Evolutionary conservation across 2,329 filamentous ascomycete genomes (phyloP).

Genomic region (Kalaharituber pfeilii): DNA sequence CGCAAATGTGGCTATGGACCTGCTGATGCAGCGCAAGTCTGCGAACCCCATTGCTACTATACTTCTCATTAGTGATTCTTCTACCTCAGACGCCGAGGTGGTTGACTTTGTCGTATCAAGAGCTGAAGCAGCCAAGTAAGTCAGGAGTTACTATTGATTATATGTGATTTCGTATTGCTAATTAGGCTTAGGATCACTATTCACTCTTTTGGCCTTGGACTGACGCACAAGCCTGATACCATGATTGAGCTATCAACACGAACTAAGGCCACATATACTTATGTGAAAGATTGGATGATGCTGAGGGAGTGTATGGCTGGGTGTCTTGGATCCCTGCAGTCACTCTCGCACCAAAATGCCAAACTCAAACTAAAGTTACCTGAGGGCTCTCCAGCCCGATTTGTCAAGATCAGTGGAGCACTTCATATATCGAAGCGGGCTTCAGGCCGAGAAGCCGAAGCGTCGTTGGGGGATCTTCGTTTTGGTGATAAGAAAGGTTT

Average conservation of each 20-base stretch:
- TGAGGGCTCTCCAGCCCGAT: slow-evolving; percentile 92
- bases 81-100: slow-evolving; percentile 81
- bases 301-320: slow-evolving; percentile 87
- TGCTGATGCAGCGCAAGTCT: slow-evolving; percentile 93
- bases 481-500: slow-evolving; percentile 75
- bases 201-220: slow-evolving; percentile 85
- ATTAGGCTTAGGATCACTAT: slow-evolving; percentile 90
- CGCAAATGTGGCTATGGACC: slow-evolving; percentile 93
- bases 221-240: slow-evolving; percentile 95
- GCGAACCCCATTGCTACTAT: slow-evolving; percentile 92
- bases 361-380: slow-evolving; percentile 87
- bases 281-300: slow-evolving; percentile 99
- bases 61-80: slow-evolving; percentile 91
- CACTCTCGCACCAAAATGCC: slow-evolving; percentile 93
- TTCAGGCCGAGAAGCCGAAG: slow-evolving; percentile 85
- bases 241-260: slow-evolving; percentile 94
- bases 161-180: slow-evolving; percentile 2
- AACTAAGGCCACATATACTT: slow-evolving; percentile 93
- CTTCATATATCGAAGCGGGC: slow-evolving; percentile 92
- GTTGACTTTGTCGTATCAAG: slow-evolving; percentile 95
- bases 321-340: slow-evolving; percentile 79
- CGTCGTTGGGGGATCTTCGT: slow-evolving; percentile 72
- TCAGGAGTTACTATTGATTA: slow-evolving; percentile 19
- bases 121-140: slow-evolving; percentile 88
- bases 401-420: slow-evolving; percentile 94